A percentile compares a stretch with the other conserved stretches of the same genome.
phyloP scores from a whole-genome alignment of 371 early-diverging fungal genomes.

The Lichtheimia hyalospora region DNA sequence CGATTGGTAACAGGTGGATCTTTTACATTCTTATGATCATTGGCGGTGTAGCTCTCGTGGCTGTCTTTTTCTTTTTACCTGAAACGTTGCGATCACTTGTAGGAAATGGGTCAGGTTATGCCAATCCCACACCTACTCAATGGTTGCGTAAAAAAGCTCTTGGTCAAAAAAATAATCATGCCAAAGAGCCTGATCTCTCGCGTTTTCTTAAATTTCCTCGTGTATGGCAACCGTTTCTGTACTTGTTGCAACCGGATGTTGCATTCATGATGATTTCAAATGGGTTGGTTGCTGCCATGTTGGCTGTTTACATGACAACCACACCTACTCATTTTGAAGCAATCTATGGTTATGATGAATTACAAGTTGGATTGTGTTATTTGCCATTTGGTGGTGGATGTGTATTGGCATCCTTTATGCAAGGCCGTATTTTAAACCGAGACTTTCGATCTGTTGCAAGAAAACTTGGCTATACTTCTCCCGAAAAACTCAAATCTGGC shows the following conservation, averaged over 20 bases:
- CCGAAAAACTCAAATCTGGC: slow-evolving; percentile 12
- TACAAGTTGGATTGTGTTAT: slow-evolving; percentile 39
- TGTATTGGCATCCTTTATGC: slow-evolving; percentile 24
- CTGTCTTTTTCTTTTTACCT: slow-evolving; percentile 53
- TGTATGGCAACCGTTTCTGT: slow-evolving; percentile 11
- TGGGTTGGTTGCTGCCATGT: slow-evolving; percentile 16
- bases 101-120: slow-evolving; percentile 29
- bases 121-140: slow-evolving; percentile 29
- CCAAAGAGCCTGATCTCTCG: not conserved
- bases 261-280: slow-evolving; percentile 18
- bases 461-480: slow-evolving; percentile 3
- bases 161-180: no score
- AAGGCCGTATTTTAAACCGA: slow-evolving; percentile 30
- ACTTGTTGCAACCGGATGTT: slow-evolving; percentile 20
- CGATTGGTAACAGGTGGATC: slow-evolving; percentile 25
- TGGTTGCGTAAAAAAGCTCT: slow-evolving; percentile 7
- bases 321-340: slow-evolving; percentile 23
- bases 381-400: slow-evolving; percentile 30
- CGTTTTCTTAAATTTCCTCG: slow-evolving; percentile 12
- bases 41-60: slow-evolving; percentile 45
- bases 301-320: slow-evolving; percentile 24
- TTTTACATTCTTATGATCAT: slow-evolving; percentile 57
- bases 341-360: slow-evolving; percentile 22
- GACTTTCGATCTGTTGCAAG: slow-evolving; percentile 25
- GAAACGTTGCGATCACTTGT: slow-evolving; percentile 61